Conservation (phyloP, 1,284 basidiomycete genomes). For the Ceratobasidium papillatum region DNA sequence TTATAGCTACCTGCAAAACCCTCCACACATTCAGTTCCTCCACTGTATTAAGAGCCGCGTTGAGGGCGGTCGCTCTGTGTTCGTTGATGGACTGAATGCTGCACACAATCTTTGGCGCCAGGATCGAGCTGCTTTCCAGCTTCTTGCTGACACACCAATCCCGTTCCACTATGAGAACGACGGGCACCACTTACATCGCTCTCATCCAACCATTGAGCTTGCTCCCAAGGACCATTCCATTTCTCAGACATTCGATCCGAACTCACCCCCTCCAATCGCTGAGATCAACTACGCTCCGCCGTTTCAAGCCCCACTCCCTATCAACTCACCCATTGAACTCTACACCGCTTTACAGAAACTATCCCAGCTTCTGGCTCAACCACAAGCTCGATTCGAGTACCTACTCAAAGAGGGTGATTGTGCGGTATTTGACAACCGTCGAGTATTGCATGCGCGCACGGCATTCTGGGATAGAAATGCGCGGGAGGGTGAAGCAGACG, state of each 20-base stretch:
- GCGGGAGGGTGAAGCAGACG: constrained; percentile 55
- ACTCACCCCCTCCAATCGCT: constrained; percentile 54
- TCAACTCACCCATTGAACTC: constrained; percentile 62
- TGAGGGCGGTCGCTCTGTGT: constrained; percentile 84
- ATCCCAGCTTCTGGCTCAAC: constrained; percentile 66
- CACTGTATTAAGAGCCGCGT: constrained; percentile 90
- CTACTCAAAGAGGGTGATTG: constrained; percentile 84
- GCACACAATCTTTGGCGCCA: constrained; percentile 66
- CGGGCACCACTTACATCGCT: constrained; percentile 78
- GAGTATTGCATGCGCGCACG: constrained; percentile 87
- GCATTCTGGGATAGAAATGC: constrained; percentile 63
- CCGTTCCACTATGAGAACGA: constrained; percentile 93
- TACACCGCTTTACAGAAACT: constrained; percentile 75
- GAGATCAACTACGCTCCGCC: constrained; percentile 94
- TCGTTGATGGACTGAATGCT: constrained; percentile 83
- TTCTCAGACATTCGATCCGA: constrained; percentile 41
- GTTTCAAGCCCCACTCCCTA: constrained; percentile 84
- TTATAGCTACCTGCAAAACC: constrained; percentile 83
- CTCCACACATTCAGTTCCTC: constrained; percentile 90
- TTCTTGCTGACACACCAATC: constrained; percentile 71
- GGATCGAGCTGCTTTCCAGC: constrained; percentile 65
- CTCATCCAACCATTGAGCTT: constrained; percentile 85
- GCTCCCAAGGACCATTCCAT: constrained; percentile 47
- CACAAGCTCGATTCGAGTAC: constrained; percentile 68
- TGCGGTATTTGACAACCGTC: constrained; percentile 91